Evolutionary conservation across 192 early-diverging fungal genomes (phyloP), one percentile per base, ranked within the genome.

Genomic region (Linnemannia schmuckeri): DNA sequence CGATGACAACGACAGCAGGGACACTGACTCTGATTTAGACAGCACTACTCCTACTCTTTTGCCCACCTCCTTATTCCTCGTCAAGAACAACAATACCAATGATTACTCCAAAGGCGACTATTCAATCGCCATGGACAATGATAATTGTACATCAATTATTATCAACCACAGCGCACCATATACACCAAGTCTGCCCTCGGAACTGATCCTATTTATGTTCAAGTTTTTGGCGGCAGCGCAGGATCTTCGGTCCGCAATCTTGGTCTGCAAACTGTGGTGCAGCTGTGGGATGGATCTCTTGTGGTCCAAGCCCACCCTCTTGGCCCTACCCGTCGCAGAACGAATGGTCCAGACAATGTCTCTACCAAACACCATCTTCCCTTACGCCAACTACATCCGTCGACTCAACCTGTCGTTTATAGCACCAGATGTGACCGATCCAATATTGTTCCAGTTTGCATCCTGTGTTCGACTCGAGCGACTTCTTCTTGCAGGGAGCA

Each of bases 401-500:
- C 89, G 92, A 20, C 88, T 93, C 54, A 93, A 93, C 66, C 79
- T 93, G 10, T 86, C 91, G 7, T 87, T 88, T 40, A 63, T 93
- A 35, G 75, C 87, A 9, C 80, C 72, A 0, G 76, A 89, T 42
- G 55, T 93, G 46, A 80, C 75, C 4, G 91, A 93, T 42, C 20
- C 73, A 20, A 82, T 89, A 12, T 55, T 93, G 40, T 37, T 37
- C 30, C 79, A 75, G n/a, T 89, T 93, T 47, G 82, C 80, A 13
- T 18, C 72, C 18, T 93, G 92, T 71, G 69, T 85, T 38, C 77
- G 91, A 47, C 77, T 93, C 35, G 92, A 93, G 78, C 80, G 92
- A 17, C 69, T 93, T 20, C 88, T 92, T 1, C 70, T 93, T 10
- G 80, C 91, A 24, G 91, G 91, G 9, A 91, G 92, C 47, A 70